Evolutionary conservation across 192 early-diverging fungal genomes (phyloP).

Genomic region (Backusella parvicylindrica): DNA sequence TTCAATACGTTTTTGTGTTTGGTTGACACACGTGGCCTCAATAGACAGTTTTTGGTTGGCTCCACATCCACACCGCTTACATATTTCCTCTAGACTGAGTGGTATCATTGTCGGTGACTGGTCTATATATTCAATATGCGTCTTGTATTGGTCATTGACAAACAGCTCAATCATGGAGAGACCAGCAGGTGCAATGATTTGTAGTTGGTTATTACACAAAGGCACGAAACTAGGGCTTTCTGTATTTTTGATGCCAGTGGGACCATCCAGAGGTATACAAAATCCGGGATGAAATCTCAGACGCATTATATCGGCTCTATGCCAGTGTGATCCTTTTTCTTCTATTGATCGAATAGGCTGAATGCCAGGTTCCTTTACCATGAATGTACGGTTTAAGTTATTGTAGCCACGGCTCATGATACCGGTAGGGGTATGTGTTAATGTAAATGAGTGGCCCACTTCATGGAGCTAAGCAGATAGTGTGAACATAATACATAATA

Average conservation of each 20-base stretch:
- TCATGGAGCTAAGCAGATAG: conserved; percentile 49
- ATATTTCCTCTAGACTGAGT: conserved; percentile 2
- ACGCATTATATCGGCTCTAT: conserved; percentile 54
- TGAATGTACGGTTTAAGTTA: conserved; percentile 64
- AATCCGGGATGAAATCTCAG: conserved; percentile 57
- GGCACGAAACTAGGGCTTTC: conserved; percentile 16
- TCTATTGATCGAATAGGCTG: conserved; percentile 48
- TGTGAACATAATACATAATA: too few species aligned
- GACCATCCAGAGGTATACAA: conserved; percentile 44
- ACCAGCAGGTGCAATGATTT: conserved; percentile 39
- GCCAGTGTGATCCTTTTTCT: conserved; percentile 63
- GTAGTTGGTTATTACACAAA: conserved; percentile 33
- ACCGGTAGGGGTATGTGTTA: conserved; percentile 43
- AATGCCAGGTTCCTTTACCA: conserved; percentile 49
- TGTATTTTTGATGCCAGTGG: background rate
- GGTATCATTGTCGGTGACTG: conserved; percentile 18
- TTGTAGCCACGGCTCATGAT: conserved; percentile 66
- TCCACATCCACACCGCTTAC: background rate
- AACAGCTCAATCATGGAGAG: conserved; percentile 57
- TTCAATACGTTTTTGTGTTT: background rate
- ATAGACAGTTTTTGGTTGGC: background rate
- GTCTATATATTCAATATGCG: conserved; percentile 51
- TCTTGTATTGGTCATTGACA: conserved; percentile 42
- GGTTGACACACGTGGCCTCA: conserved; percentile 11
- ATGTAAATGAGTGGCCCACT: conserved; percentile 60